Evolutionary conservation across 1,284 basidiomycete species (phyloP).

Genomic region (Moesziomyces antarcticus): DNA sequence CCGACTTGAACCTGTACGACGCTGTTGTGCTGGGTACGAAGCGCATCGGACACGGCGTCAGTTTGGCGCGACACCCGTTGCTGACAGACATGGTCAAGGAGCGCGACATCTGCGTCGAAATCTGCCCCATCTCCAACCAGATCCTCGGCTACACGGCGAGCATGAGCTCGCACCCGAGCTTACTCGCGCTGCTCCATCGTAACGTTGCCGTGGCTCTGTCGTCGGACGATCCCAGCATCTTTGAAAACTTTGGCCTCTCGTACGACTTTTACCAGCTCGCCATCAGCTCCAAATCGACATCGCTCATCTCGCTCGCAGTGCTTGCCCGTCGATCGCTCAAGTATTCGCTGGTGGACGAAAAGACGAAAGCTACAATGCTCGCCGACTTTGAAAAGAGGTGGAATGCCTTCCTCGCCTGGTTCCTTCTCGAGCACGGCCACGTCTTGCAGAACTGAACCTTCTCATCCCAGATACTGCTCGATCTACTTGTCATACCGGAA

Average conservation of each 20-base stretch:
- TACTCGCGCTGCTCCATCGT: conserved; percentile 74
- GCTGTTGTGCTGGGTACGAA: conserved; percentile 80
- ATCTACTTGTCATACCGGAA: neutral
- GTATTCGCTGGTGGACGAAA: conserved; percentile 29
- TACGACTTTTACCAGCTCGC: conserved; percentile 57
- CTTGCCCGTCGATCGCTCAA: conserved; percentile 41
- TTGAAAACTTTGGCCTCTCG: conserved; percentile 76
- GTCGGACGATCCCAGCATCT: conserved; percentile 80
- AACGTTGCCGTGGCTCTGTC: conserved; percentile 77
- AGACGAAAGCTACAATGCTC: conserved; percentile 19
- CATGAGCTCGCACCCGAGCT: conserved; percentile 38
- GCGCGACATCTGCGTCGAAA: conserved; percentile 76
- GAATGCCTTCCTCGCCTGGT: conserved; percentile 38
- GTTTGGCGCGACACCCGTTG: conserved; percentile 78
- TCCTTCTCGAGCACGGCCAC: conserved; percentile 18
- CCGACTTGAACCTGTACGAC: conserved; percentile 81
- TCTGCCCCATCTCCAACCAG: conserved; percentile 68
- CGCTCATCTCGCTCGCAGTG: conserved; percentile 34
- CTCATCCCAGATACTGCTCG: neutral
- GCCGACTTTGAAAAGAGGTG: conserved; percentile 49
- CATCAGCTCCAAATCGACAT: conserved; percentile 25
- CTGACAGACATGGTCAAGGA: conserved; percentile 77
- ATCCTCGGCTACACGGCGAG: conserved; percentile 43
- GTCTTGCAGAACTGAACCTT: neutral
- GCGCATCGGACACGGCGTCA: conserved; percentile 82